Base-by-base conservation (phyloP, 2,329 filamentous ascomycete genomes). In the Helotiales sp. region DNA sequence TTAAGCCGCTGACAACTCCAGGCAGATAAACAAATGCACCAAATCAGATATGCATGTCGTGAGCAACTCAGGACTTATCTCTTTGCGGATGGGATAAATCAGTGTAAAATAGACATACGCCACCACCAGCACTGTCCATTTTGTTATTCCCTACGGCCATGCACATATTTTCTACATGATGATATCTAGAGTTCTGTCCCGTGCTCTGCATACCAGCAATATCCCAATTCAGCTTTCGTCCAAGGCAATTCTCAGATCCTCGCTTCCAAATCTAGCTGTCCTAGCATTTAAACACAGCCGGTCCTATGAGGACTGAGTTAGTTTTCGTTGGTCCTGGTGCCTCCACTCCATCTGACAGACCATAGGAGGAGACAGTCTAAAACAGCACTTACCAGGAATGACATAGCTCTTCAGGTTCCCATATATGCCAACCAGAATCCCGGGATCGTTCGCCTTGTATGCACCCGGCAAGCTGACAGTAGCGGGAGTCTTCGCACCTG, bases 351-450 rank as follows among this genome's bases (percentile, higher is more conserved):
- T 45, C 40, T 5, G 10, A n/a, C 20, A 6, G 17, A 15, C 17
- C 3, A 45, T 20, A 20, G 5, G 5, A 20, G 13, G 40, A 20
- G 15, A 17, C 5, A 43, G 34, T 20, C 17, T 1, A 45, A 20
- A 7, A 7, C 17, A 20, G 5, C 2, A 20, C 40, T 20, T 45
- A 45, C 40, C 40, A 20, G 40, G 40, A 20, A 45, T 45, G 20
- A 45, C 40, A 45, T 45, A 45, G 13, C 40, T 45, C 40, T 45
- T 45, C 40, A 45, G 13, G 17, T 45, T 45, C 40, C 40, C 40
- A 45, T 79, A 80, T 66, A 83, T 84, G 74, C 84, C 82, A 71
- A 84, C 80, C 40, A 80, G 77, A 70, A 85, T 83, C 45, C 82
- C 83, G 1, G 82, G 80, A 74, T 85, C 82, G 61, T 69, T 79